phyloP scores from a whole-genome alignment of 805 yeast genomes.

The Metschnikowia bowlesiae region DNA sequence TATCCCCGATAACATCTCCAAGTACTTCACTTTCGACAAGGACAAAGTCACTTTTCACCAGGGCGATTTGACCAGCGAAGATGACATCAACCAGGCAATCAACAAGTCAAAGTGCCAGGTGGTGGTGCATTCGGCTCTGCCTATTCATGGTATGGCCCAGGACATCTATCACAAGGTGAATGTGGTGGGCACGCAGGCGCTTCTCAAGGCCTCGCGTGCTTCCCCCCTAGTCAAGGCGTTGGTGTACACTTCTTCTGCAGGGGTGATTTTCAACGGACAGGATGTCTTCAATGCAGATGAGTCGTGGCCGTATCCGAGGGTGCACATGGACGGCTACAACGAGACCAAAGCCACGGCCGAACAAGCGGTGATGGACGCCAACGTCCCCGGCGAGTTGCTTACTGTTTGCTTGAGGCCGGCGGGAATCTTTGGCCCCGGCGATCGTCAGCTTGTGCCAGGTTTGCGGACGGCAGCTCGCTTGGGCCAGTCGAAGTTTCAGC shows the following conservation, averaged over 20 bases:
- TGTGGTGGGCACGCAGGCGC: slow-evolving; percentile 79
- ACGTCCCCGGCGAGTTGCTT: slow-evolving; percentile 51
- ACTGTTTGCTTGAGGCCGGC: slow-evolving; percentile 95
- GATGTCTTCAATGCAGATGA: slow-evolving; percentile 92
- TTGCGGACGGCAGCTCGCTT: slow-evolving; percentile 72
- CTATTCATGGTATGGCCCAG: slow-evolving; percentile 80
- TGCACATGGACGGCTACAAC: slow-evolving; percentile 95
- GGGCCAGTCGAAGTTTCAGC: slow-evolving; percentile 88
- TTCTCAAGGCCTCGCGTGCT: slow-evolving; percentile 59
- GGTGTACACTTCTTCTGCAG: slow-evolving; percentile 95
- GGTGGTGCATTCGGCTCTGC: slow-evolving; percentile 94
- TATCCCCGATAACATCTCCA: slow-evolving; percentile 65
- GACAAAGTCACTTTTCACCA: slow-evolving; percentile 54
- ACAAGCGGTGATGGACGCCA: slow-evolving; percentile 69
- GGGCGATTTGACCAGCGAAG: slow-evolving; percentile 79
- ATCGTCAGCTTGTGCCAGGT: slow-evolving; percentile 93
- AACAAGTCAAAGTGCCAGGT: slow-evolving; percentile 57
- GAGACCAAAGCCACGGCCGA: slow-evolving; percentile 94
- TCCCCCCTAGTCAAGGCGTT: slow-evolving; percentile 51
- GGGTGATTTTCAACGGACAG: slow-evolving; percentile 94
- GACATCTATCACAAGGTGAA: slow-evolving; percentile 85
- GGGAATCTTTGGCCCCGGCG: slow-evolving; percentile 98
- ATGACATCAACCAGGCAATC: slow-evolving; percentile 65
- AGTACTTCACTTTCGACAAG: slow-evolving; percentile 70
- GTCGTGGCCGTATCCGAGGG: slow-evolving; percentile 84